Evolutionary conservation across 441 rosid genomes (phyloP), one percentile per base, ranked within the genome.

Genomic region (Manihot esculenta): DNA sequence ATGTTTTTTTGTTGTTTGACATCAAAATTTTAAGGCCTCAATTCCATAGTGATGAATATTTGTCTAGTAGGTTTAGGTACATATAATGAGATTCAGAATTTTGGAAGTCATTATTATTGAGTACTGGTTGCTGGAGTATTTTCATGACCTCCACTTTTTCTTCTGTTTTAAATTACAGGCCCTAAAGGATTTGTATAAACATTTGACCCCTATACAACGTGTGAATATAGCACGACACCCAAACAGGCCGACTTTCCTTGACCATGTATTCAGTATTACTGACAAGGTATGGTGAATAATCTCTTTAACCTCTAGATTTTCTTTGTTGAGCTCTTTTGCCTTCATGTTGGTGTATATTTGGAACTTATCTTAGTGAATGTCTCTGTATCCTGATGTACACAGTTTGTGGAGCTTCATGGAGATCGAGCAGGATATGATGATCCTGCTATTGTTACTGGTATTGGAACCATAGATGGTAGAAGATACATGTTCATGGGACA

Each of bases 321-420:
- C 7, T 62, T 68, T 27, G 41, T 44, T 71, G 27, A 49, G 41
- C 54, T 76, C 27, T 53, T 73, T 20, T 26, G 48, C 33, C 24
- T 69, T 65, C 50, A 51, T 42, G 30, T 20, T 65, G 60, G 33
- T 68, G 68, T 51, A 64, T 56, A 7, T 38, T 33, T 54, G 49
- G 55, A 20, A 58, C n/a, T 72, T 62, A 18, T 64, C 68, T 76
- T 67, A 61, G 44, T 49, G 26, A 63, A 35, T 53, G 8, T 70
- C 33, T 79, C 10, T 66, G 30, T 72, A 60, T 68, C 56, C 41
- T 49, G n/a, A 66, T 61, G 42, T 79, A 62, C 83, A 66, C 84
- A 92, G 97, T 92, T 89, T 71, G 87, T 92, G 85, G 98, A 95
- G 82, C 97, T 95, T 82, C 99, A 95, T 75, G 98, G 99, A 73